Base-by-base conservation (phyloP, 345 rosid genomes). In the Geranium brycei region DNA sequence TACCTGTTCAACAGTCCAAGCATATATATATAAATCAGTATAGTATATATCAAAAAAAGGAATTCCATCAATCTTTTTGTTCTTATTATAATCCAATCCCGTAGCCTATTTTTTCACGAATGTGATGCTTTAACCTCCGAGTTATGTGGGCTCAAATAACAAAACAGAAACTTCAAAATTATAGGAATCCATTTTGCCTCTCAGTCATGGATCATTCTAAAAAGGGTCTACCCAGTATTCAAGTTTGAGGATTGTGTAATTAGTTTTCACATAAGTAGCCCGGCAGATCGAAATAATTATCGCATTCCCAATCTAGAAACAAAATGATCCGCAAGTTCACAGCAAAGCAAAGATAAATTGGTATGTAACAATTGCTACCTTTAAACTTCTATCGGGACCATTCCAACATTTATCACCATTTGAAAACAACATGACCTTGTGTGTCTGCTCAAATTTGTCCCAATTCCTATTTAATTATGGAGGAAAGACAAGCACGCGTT, bases 371-470 rank as follows among this genome's bases (percentile, higher is more conserved):
- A 35, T 35, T 35, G 41, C 41, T 76, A 88, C 99, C 96, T 87
- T 88, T 67, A 91, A 38, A 72, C 96, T 88, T 80, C 99, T 79
- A 71, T 91, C 89, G 1, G 97, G 97, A 62, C 99, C 99, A 71
- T 95, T 95, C 97, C 99, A 95, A 72, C 97, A 91, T 68, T 66
- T 87, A 13, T 88, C 97, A 7, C 97, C 99, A 31, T 75, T 77
- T 66, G 88, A 80, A 76, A 87, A 95, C 62, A 82, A 58, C 99
- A 95, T 84, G 68, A 57, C 41, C 14, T 69, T 75, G 79, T 85
- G 77, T 0, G 85, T 79, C 68, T 83, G 84, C 64, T 95, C 97
- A 38, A 88, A 91, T 75, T 87, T 87, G 57, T 88, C 89, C 96
- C 97, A 95, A 2, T 72, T 77, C 83, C 99, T 95, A 73, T 47